Evolutionary conservation across 73 alveolate species (phyloP).

Genomic region (Paramecium tetraurelia): DNA sequence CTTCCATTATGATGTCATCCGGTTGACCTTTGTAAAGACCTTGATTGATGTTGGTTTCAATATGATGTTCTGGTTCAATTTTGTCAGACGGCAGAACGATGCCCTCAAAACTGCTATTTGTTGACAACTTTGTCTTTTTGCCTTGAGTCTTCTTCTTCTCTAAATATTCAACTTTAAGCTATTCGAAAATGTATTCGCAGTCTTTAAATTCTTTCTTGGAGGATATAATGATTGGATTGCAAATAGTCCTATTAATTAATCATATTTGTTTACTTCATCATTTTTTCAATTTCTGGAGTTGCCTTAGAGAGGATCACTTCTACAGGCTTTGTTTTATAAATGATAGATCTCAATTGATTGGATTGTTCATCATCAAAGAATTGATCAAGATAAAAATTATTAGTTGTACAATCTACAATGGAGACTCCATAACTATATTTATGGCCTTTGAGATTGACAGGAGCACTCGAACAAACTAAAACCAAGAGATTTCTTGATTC

Average conservation of each 20-base stretch:
- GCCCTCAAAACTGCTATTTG: background rate
- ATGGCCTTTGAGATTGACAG: constrained; percentile 45
- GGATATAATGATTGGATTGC: constrained; percentile 38
- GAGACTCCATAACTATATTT: constrained; percentile 71
- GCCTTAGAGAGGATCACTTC: background rate
- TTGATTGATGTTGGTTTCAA: background rate
- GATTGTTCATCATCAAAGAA: constrained; percentile 56
- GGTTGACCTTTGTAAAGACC: background rate
- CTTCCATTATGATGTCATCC: background rate
- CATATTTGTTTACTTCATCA: background rate
- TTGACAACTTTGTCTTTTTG: background rate
- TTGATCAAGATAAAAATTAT: constrained; percentile 67
- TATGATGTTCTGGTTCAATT: background rate
- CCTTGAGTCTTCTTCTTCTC: background rate
- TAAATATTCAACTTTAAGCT: constrained; percentile 29
- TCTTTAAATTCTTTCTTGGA: constrained; percentile 34
- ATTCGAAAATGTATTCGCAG: constrained; percentile 18
- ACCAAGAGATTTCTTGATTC: constrained; percentile 73
- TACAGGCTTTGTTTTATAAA: constrained; percentile 44
- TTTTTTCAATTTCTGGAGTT: background rate
- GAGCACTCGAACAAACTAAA: constrained; percentile 11
- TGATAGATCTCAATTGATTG: constrained; percentile 13
- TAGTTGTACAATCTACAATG: constrained; percentile 74
- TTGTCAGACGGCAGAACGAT: background rate
- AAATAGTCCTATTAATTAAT: background rate